phyloP scores from a whole-genome alignment of 805 yeast species.

The Zygosaccharomyces bailii region DNA sequence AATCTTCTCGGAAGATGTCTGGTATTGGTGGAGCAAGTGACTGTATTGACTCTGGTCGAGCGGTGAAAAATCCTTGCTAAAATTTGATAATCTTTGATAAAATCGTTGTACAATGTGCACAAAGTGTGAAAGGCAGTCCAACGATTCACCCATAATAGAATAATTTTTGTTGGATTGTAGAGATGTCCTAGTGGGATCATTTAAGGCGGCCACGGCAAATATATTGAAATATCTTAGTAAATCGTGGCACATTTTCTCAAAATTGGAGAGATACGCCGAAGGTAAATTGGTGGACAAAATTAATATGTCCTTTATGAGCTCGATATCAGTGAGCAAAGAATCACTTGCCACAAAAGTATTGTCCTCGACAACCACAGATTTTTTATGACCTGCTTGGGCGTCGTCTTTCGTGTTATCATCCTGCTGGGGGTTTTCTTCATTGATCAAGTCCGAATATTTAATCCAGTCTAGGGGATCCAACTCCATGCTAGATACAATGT shows the following conservation, averaged over 20 bases:
- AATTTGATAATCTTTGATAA: slow-evolving; percentile 27
- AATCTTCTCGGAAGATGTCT: slow-evolving; percentile 29
- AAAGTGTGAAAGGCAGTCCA: slow-evolving; percentile 41
- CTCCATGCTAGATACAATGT: slow-evolving; percentile 46
- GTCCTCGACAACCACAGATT: slow-evolving; percentile 48
- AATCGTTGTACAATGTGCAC: slow-evolving; percentile 30
- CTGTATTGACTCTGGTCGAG: slow-evolving; percentile 24
- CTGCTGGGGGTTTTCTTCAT: slow-evolving; percentile 12
- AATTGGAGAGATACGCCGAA: slow-evolving; percentile 29
- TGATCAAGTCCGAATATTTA: slow-evolving; percentile 31
- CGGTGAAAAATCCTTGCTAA: slow-evolving; percentile 26
- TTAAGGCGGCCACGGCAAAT: slow-evolving; percentile 27
- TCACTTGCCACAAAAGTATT: slow-evolving; percentile 57
- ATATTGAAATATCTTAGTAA: slow-evolving; percentile 50
- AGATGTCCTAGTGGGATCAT: slow-evolving; percentile 21
- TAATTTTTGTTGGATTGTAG: slow-evolving; percentile 35
- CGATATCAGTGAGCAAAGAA: slow-evolving; percentile 42
- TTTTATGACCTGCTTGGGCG: slow-evolving; percentile 33
- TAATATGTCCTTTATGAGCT: slow-evolving; percentile 49
- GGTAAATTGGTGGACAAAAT: slow-evolving; percentile 58
- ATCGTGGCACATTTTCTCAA: slow-evolving; percentile 45
- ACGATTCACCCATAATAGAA: slow-evolving; percentile 42
- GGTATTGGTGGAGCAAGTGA: slow-evolving; percentile 26
- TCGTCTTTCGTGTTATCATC: slow-evolving; percentile 13
- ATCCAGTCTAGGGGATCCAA: slow-evolving; percentile 51